Evolutionary conservation across 192 early-diverging fungal species (phyloP).

Genomic region (Umbelopsis isabellina): DNA sequence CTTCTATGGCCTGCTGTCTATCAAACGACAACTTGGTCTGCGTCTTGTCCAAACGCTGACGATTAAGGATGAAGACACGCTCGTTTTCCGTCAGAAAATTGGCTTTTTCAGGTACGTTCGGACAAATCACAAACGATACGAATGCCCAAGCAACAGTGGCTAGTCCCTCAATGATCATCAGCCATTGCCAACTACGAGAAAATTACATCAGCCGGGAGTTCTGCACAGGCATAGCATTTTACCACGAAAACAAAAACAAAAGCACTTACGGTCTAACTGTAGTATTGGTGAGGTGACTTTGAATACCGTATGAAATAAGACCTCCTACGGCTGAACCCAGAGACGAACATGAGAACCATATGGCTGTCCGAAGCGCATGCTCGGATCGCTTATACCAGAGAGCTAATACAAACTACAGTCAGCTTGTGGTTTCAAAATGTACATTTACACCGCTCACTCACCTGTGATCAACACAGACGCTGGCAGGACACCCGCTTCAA

Average conservation of each 20-base stretch:
- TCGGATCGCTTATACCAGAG: slow-evolving; percentile 64
- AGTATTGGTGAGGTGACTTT: slow-evolving; percentile 22
- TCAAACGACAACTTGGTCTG: slow-evolving; percentile 19
- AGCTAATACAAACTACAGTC: not conserved
- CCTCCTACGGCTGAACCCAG: slow-evolving; percentile 35
- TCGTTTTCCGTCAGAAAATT: slow-evolving; percentile 36
- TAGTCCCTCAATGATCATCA: slow-evolving; percentile 8
- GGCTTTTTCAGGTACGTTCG: slow-evolving; percentile 31
- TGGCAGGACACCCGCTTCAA: slow-evolving; percentile 34
- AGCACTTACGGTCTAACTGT: slow-evolving; percentile 27
- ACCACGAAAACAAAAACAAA: not conserved
- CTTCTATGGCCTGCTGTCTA: slow-evolving; percentile 14
- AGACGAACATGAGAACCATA: slow-evolving; percentile 53
- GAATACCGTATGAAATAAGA: slow-evolving; percentile 33
- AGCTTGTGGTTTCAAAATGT: not conserved
- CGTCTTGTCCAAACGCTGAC: slow-evolving; percentile 28
- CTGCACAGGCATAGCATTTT: not conserved
- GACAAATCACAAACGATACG: slow-evolving; percentile 10
- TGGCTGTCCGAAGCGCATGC: slow-evolving; percentile 50
- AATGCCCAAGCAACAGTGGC: not conserved
- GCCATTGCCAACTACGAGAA: not conserved
- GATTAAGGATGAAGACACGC: slow-evolving; percentile 28
- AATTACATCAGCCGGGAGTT: not conserved
- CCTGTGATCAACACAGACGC: slow-evolving; percentile 22
- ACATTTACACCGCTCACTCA: too few species aligned